Evolutionary conservation across 371 early-diverging fungal species (phyloP), one percentile per base, ranked within the genome.

Genomic region (Mucor saturninus): DNA sequence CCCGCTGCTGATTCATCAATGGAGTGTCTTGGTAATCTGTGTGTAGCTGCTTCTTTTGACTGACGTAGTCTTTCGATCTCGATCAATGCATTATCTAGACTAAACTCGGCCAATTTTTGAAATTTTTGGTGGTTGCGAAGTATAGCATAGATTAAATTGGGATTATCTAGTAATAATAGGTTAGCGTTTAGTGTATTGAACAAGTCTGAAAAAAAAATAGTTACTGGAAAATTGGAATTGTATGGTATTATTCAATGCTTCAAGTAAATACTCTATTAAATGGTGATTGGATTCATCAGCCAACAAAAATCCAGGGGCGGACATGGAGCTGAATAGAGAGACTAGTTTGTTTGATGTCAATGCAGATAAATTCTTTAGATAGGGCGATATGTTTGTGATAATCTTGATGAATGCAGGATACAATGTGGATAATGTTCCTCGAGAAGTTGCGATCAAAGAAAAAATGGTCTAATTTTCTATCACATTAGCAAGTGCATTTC

Each of bases 381-480:
- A 92, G 4, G 95, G 93, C 4, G 94, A 87, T 6, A 93, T 83
- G 68, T 96, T 96, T 43, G 89, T 75, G 37, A 96, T 80, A n/a
- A 89, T 85, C n/a, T 89, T 77, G 39, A 94, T 75, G 38, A 93
- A 65, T 35, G 89, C 88, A 46, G 93, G 92, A 72, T 93, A 92
- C 2, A 94, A 81, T 0, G 90, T 83, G 6, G 88, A 72, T 32
- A 92, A 71, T 4, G 86, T 67, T 7, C 89, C 86, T 61, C 83
- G 84, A 2, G 93, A 90, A 1, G 93, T 86, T 11, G 93, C 85
- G 54, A 95, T 86, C 29, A 95, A 73, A 8, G 83, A 81, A 54
- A 90, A 89, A 9, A 93, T 83, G 10, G 92, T 85, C 88, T 90
- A 71, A 30, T 29, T 31, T 51, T 51, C 29, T 51, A 29, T 42